Conservation (phyloP, 345 rosid genomes). For the Cardamine chenopodiifolia region DNA sequence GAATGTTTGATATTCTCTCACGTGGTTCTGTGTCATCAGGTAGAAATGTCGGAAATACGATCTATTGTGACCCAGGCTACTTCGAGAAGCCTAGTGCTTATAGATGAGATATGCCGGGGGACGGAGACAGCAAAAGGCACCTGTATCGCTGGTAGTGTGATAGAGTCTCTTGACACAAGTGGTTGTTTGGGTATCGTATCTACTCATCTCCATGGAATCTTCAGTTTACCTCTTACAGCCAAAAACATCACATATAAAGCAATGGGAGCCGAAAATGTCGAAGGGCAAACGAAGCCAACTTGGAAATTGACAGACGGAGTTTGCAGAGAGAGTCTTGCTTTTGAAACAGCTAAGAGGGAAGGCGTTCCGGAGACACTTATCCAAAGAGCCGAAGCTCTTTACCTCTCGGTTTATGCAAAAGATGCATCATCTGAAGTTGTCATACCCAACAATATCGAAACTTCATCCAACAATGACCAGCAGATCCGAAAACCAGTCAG, state of each 20-base stretch:
- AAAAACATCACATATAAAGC: slow-evolving; percentile 68
- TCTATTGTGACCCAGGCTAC: slow-evolving; percentile 70
- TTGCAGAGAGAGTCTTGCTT: slow-evolving; percentile 96
- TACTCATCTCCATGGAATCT: slow-evolving; percentile 93
- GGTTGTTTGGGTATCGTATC: slow-evolving; percentile 94
- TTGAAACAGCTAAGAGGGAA: slow-evolving; percentile 95
- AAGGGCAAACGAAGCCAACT: slow-evolving; percentile 82
- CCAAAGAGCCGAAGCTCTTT: slow-evolving; percentile 84
- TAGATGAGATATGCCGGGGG: slow-evolving; percentile 96
- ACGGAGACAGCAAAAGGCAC: slow-evolving; percentile 97
- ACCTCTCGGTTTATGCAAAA: slow-evolving; percentile 45
- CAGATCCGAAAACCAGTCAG: slow-evolving; percentile 38
- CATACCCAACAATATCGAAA: slow-evolving; percentile 35
- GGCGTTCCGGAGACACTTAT: slow-evolving; percentile 77
- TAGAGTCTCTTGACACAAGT: slow-evolving; percentile 73
- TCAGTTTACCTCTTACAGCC: slow-evolving; percentile 66
- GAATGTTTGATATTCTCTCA: slow-evolving; percentile 9
- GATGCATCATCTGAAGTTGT: slow-evolving; percentile 27
- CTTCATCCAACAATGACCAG: slow-evolving; percentile 26
- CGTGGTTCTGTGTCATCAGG: slow-evolving; percentile 49
- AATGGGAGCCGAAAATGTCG: slow-evolving; percentile 73
- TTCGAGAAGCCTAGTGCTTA: slow-evolving; percentile 86
- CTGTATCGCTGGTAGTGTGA: slow-evolving; percentile 93
- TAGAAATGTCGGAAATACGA: slow-evolving; percentile 94
- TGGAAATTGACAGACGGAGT: slow-evolving; percentile 90